A percentile compares a stretch with the other conserved stretches of the same genome.
phyloP scores from a whole-genome alignment of 176 grass and related monocot genomes.

The Avena insularis region DNA sequence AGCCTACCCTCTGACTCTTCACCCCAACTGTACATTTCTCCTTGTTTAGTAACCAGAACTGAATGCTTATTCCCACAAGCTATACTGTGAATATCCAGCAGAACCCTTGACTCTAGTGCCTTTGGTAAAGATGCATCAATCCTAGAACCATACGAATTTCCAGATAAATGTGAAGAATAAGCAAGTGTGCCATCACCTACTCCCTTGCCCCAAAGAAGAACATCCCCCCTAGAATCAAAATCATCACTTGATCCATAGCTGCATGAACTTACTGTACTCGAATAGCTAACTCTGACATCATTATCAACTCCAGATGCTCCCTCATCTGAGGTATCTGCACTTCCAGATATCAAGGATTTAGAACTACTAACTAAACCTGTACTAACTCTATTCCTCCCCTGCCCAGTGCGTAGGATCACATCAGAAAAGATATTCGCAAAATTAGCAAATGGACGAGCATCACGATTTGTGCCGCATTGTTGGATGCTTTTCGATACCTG shows the following conservation, averaged over 20 bases:
- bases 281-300: constrained; percentile 69
- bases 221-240: constrained; percentile 71
- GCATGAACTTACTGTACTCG: constrained; percentile 71
- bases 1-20: constrained; percentile 70
- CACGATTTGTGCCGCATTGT: constrained; percentile 37
- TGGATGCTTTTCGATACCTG: constrained; percentile 54
- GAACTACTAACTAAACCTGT: constrained; percentile 51
- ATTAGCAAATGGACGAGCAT: constrained; percentile 45
- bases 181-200: constrained; percentile 53
- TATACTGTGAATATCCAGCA: constrained; percentile 67
- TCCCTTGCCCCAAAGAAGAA: constrained; percentile 72
- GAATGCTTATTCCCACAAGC: constrained; percentile 69
- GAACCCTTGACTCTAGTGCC: constrained; percentile 60
- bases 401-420: constrained; percentile 56
- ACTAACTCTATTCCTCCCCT: constrained; percentile 44
- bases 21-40: constrained; percentile 80
- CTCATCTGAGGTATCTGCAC: constrained; percentile 55
- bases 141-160: constrained; percentile 29
- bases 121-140: constrained; percentile 63
- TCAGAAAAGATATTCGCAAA: constrained; percentile 76
- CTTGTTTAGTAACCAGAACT: constrained; percentile 75
- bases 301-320: constrained; percentile 53
- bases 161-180: constrained; percentile 45
- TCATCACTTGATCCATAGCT: constrained; percentile 78
- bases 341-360: constrained; percentile 56